Conservation (phyloP, 176 grass and related monocot species). For the Zoysia pacifica region DNA sequence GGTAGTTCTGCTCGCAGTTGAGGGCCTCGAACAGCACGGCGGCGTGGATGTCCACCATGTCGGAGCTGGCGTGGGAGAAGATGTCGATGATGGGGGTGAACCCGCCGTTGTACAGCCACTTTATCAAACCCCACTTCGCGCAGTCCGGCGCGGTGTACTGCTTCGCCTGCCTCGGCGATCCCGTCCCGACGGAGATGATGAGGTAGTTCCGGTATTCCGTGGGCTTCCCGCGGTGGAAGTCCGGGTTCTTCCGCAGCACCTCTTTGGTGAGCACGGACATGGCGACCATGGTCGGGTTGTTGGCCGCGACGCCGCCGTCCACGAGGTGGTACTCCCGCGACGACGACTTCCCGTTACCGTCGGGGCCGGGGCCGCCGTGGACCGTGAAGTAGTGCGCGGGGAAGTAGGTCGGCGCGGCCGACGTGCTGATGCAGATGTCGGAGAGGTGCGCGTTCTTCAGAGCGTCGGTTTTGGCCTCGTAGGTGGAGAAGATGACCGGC, state of each 20-base stretch:
- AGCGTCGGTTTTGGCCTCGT: slow-evolving; percentile 31
- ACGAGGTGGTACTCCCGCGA: slow-evolving; percentile 49
- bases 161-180: slow-evolving; percentile 31
- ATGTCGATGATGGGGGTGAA: slow-evolving; percentile 62
- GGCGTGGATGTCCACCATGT: slow-evolving; percentile 73
- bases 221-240: slow-evolving; percentile 42
- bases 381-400: slow-evolving; percentile 53
- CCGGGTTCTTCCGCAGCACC: slow-evolving; percentile 38
- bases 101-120: slow-evolving; percentile 49
- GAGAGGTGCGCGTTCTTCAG: slow-evolving; percentile 62
- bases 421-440: slow-evolving; percentile 77
- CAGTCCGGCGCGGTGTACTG: slow-evolving; percentile 40
- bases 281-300: slow-evolving; percentile 63
- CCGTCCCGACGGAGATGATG: slow-evolving; percentile 66
- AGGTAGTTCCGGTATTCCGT: slow-evolving; percentile 51
- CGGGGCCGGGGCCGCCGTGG: not conserved
- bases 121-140: slow-evolving; percentile 49
- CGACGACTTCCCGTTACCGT: no score
- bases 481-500: slow-evolving; percentile 64
- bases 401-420: slow-evolving; percentile 67
- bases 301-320: slow-evolving; percentile 63
- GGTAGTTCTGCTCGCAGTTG: slow-evolving; percentile 27
- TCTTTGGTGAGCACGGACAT: slow-evolving; percentile 49
- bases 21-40: slow-evolving; percentile 44
- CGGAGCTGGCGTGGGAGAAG: slow-evolving; percentile 60